These are phyloP conservation scores for Volvariella surrecta DNA, from an alignment of 1,284 basidiomycete genomes.

Conservation along the genomic window DNA sequence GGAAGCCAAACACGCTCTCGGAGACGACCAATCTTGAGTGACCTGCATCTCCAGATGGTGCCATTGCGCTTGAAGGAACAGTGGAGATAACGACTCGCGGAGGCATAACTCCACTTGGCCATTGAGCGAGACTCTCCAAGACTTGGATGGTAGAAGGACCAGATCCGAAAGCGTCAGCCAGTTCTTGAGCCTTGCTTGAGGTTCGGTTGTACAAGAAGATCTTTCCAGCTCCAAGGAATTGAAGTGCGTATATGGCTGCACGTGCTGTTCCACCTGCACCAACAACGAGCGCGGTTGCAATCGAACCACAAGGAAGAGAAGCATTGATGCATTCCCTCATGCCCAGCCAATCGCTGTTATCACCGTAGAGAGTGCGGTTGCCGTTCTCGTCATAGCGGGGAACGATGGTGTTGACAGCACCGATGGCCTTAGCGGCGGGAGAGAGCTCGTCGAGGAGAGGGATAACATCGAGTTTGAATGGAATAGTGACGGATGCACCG, in stretches of 20 bases:
- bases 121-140: constrained; percentile 43
- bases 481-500: constrained; percentile 94
- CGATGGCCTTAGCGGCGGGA: constrained; percentile 74
- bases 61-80: constrained; percentile 71
- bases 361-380: constrained; percentile 56
- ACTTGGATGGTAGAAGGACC: constrained; percentile 49
- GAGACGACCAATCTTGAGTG: constrained; percentile 48
- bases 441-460: constrained; percentile 72
- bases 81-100: constrained; percentile 80
- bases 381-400: constrained; percentile 39
- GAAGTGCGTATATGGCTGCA: constrained; percentile 85
- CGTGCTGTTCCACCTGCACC: constrained; percentile 91
- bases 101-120: constrained; percentile 36
- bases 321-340: constrained; percentile 55
- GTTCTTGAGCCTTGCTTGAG: constrained; percentile 55
- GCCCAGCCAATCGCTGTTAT: constrained; percentile 93
- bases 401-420: constrained; percentile 90
- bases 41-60: constrained; percentile 22
- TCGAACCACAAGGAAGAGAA: constrained; percentile 23
- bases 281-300: constrained; percentile 67
- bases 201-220: constrained; percentile 90
- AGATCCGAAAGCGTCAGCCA: constrained; percentile 61
- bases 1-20: constrained; percentile 39
- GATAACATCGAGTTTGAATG: constrained; percentile 86
- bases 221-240: constrained; percentile 53